These are phyloP conservation scores for Arctostaphylos glauca DNA, from an alignment of 148 eudicot genomes.

Conservation along the genomic window DNA sequence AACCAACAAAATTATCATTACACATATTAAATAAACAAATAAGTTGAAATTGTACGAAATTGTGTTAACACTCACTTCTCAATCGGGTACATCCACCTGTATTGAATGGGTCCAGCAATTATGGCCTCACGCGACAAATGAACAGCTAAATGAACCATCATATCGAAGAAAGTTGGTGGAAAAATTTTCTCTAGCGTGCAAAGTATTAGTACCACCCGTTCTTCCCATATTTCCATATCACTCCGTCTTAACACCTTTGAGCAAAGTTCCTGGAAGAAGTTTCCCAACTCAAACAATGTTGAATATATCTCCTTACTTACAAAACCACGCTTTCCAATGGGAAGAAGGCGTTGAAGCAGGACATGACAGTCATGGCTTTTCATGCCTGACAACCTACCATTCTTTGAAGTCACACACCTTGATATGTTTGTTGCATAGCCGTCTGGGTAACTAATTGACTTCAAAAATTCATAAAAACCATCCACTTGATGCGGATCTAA, in stretches of 20 bases:
- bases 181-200: conserved; percentile 17
- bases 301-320: background rate
- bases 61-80: conserved; percentile 9
- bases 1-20: background rate
- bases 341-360: no score
- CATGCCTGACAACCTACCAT: no score
- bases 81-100: conserved; percentile 20
- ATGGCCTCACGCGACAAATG: conserved; percentile 17
- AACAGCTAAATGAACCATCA: conserved; percentile 17
- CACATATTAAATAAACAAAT: background rate
- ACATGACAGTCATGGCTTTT: no score
- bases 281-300: background rate
- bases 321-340: no score
- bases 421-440: no score
- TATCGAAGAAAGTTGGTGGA: conserved; percentile 13
- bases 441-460: no score
- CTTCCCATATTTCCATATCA: background rate
- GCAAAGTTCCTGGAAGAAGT: background rate
- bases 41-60: background rate
- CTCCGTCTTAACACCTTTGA: background rate
- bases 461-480: background rate
- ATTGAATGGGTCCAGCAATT: conserved; percentile 19
- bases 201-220: background rate
- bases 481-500: background rate
- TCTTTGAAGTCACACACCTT: no score